Base-by-base conservation (phyloP, 345 rosid genomes). In the Eucalyptus tenuipes region DNA sequence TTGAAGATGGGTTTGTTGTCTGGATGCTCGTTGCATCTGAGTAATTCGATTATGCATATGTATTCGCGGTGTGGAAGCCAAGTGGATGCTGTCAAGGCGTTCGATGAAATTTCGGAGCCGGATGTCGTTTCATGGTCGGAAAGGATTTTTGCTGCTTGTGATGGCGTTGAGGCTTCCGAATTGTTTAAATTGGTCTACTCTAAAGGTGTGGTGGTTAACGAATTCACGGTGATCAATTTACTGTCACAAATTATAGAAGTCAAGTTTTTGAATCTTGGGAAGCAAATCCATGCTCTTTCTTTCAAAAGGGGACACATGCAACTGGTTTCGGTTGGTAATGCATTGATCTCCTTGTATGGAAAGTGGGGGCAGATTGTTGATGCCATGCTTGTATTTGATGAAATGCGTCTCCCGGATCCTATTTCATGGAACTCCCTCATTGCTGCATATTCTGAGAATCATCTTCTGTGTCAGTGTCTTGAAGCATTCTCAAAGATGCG, bases 371-470 rank as follows among this genome's bases (percentile, higher is more conserved):
- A 71, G 87, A 80, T 89, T 52, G 40, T 75, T 15, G 90, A 88
- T 87, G 93, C 93, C 52, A 89, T 89, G 88, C 25, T 68, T 55
- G 50, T 91, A 61, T 93, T 93, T 87, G 79, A 90, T 89, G 82
- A 89, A 61, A 88, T 93, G 89, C 37, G 29, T 37, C 53, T 31
- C 87, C 89, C 79, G 29, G 94, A 93, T 89, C 89, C 90, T 88
- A 89, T 92, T 88, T 93, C 93, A 17, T 93, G 93, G 94, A 93
- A 93, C 89, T 91, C 92, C 17, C 82, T 92, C 85, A 90, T 92
- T 87, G 90, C 93, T 47, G 94, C 91, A 24, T 93, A 90, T 91
- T 91, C 87, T 68, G 91, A 88, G 52, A 92, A 89, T 90, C 91
- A 93, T 47, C 90, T 87, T 66, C 15, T 88, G 88, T 50, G 55